phyloP scores from a whole-genome alignment of 306 rosid species.

The Sesbania bispinosa region DNA sequence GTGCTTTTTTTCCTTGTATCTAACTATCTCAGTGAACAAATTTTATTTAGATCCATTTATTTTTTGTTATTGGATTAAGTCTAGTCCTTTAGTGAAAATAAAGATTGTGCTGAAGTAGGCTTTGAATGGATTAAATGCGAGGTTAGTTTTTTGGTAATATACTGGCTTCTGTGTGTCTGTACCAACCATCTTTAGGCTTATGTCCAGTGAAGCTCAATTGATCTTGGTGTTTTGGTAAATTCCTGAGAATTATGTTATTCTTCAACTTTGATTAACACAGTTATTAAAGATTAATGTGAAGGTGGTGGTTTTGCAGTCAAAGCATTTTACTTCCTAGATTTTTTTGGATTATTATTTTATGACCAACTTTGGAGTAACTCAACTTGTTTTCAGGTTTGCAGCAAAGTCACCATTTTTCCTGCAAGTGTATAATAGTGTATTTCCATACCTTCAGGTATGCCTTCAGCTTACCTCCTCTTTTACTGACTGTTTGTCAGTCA shows the following conservation, averaged over 20 bases:
- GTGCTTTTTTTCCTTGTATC: no score
- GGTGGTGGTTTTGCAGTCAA: not conserved
- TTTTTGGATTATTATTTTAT: not conserved
- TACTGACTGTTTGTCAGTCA: not conserved
- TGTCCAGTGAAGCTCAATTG: not conserved
- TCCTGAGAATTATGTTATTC: not conserved
- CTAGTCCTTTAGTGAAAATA: not conserved
- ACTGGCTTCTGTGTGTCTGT: not conserved
- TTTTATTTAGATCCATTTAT: not conserved
- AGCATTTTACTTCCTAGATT: not conserved
- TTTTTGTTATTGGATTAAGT: conserved; percentile 11
- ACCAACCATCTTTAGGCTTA: not conserved
- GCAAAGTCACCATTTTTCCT: conserved; percentile 54
- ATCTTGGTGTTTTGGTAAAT: not conserved
- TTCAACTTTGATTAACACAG: not conserved
- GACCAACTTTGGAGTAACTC: conserved; percentile 7
- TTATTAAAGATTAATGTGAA: not conserved
- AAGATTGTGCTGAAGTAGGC: conserved; percentile 14
- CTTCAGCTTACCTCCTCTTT: conserved; percentile 4
- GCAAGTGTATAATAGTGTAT: conserved; percentile 49
- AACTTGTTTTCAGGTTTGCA: conserved; percentile 59
- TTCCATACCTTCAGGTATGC: conserved; percentile 80
- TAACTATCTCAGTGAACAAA: not conserved
- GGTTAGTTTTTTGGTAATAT: not conserved
- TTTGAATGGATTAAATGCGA: not conserved